Evolutionary conservation across 106 monocot species (phyloP).

Genomic region (Platanthera guangdongensis): DNA sequence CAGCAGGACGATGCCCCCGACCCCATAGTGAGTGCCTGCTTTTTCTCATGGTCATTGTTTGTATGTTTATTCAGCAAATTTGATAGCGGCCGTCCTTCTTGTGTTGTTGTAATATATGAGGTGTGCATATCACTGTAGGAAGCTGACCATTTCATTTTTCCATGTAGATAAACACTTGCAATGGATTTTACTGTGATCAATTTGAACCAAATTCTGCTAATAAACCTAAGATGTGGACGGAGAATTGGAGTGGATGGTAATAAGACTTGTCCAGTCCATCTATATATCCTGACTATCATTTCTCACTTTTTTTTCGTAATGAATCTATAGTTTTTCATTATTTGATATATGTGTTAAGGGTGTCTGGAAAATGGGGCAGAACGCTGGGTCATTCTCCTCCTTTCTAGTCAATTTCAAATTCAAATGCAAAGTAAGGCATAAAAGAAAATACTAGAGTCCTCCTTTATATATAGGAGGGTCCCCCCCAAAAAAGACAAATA

Average conservation of each 20-base stretch:
- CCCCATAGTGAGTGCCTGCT: conserved; percentile 46
- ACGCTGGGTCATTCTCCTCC: too few relatives aligned
- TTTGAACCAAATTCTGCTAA: conserved; percentile 81
- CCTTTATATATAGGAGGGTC: too few relatives aligned
- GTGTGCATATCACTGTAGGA: neutral
- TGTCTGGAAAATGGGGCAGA: too few relatives aligned
- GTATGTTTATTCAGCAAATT: neutral
- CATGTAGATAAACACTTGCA: conserved; percentile 93
- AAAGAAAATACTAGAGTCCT: too few relatives aligned
- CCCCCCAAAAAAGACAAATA: too few relatives aligned
- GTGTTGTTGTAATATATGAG: neutral
- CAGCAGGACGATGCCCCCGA: conserved; percentile 88
- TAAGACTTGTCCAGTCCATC: conserved; percentile 13
- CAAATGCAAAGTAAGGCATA: too few relatives aligned
- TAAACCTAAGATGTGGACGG: conserved; percentile 98
- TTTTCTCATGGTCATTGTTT: neutral
- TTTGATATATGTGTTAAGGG: neutral
- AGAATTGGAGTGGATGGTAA: conserved; percentile 94
- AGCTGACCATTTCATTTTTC: neutral
- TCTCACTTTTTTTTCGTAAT: neutral
- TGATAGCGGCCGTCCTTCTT: neutral
- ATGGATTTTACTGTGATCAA: conserved; percentile 98
- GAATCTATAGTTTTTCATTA: neutral
- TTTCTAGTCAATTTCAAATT: too few relatives aligned
- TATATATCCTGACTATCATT: neutral